Base-by-base conservation (phyloP, 2,329 filamentous ascomycete genomes). In the Paecilomyces niveus region DNA sequence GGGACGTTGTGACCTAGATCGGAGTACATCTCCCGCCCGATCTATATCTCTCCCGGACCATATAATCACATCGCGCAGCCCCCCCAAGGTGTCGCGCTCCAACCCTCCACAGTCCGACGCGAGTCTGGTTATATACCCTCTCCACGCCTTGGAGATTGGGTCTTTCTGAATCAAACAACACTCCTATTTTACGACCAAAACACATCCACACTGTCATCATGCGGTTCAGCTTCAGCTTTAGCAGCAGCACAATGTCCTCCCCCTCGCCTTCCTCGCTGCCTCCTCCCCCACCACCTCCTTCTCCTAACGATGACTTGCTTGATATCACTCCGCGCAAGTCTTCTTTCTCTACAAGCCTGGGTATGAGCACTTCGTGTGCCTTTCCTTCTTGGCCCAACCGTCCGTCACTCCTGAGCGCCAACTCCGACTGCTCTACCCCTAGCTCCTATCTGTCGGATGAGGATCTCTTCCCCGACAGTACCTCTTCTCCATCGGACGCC, bases 341-440 rank as follows among this genome's bases (percentile, higher is more conserved):
- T 8, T 76, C 73, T 35, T 77, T 76, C 67, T 76, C 74, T 24
- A 70, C 65, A 26, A 64, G 70, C 33, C 69, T 70, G 57, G 72
- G 72, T 7, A 69, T 73, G 67, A 74, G 70, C 65, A 74, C 70
- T 29, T 69, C 73, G 55, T 77, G 75, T 59, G 75, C 75, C 3
- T 77, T 77, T 55, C 75, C 75, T 8, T 77, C 75, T 3, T 77
- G 75, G 75, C 75, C 75, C 53, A 77, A 76, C 67, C 65, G 75
- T 4, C 66, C 72, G 1, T 73, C 73, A 8, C 69, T 77, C 21
- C 67, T 71, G 53, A 70, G 60, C 60, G 64, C 64, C 56, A 67
- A 71, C 52, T 68, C 71, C 2, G 66, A 69, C 13, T 45, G 35
- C 35, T 68, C 67, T 1, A 70, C 63, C 7, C 68, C 71, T 54